Evolutionary conservation across 305 asterid species (phyloP).

Genomic region (Striga hermonthica): DNA sequence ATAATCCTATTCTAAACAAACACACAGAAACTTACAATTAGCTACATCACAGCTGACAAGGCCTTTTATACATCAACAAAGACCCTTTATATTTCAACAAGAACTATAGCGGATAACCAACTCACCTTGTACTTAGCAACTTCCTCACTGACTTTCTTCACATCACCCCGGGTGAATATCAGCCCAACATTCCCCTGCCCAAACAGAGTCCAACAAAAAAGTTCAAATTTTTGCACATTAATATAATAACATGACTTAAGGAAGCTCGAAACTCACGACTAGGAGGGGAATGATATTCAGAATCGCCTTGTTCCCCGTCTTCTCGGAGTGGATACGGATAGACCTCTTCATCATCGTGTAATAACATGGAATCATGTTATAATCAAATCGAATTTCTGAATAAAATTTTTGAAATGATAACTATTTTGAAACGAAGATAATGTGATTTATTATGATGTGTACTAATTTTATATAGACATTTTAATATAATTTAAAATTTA

Average conservation of each 20-base stretch:
- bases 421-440: no score
- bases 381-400: constrained; percentile 3
- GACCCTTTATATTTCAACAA: neutral
- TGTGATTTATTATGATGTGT: no score
- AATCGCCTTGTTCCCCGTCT: constrained; percentile 58
- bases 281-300: constrained; percentile 76
- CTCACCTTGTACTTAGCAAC: constrained; percentile 79
- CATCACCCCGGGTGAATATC: constrained; percentile 87
- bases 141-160: constrained; percentile 95
- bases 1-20: no score
- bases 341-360: constrained; percentile 94
- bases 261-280: constrained; percentile 40
- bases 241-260: neutral
- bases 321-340: constrained; percentile 65
- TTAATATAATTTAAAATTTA: no score
- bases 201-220: neutral
- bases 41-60: neutral
- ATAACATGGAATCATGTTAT: constrained; percentile 64
- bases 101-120: neutral
- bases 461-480: no score
- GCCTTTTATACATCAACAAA: neutral
- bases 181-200: constrained; percentile 82
- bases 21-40: neutral
- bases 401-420: no score
- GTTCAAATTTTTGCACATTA: neutral